Evolutionary conservation across 768 basidiomycete genomes (phyloP), one percentile per base, ranked within the genome.

Genomic region (Hemileccinum impolitum): DNA sequence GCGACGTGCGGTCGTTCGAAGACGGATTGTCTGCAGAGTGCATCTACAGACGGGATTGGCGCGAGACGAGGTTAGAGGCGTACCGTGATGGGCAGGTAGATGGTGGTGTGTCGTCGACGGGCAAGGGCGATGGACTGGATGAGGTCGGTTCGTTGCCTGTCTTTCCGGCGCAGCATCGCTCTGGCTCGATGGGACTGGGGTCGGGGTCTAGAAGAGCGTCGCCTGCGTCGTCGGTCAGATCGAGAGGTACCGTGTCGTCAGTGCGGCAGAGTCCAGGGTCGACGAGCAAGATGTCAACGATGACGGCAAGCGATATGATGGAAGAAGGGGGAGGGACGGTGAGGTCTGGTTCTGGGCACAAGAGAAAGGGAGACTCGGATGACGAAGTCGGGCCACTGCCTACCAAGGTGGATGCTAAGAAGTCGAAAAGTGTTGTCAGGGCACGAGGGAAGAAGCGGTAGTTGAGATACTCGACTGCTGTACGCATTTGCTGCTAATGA

Each of bases 31-130:
- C 75, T 0, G 69, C 75, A 0, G 87, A 90, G 57, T 82, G 74
- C 50, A 55, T 88, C 3, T 88, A 87, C 63, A 73, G 76, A 48
- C 75, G 87, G 23, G 89, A 90, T 62, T 90, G 87, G 86, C 74
- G 86, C 41, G 88, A 90, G 65, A 81, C 83, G 3, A 74, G 87
- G 44, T 60, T 82, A 19, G 57, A 56, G 8, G 50, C 32, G 30
- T 48, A 41, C 15, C 46, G 52, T 2, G 56, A 66, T 11, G 51
- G 55, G 28, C 55, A 53, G 12, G 47, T 34, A 4, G 54, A 56
- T 14, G 58, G 52, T 3, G 48, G 35, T 1, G 38, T 26, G 26
- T 43, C 51, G 18, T 34, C 43, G 37, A 21, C 13, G 23, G 40
- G 39, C 2, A 62, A 53, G 19, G 55, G 52, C 18, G 71, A 64